phyloP scores from a whole-genome alignment of 331 rosid genomes.

The Malus hybrid region DNA sequence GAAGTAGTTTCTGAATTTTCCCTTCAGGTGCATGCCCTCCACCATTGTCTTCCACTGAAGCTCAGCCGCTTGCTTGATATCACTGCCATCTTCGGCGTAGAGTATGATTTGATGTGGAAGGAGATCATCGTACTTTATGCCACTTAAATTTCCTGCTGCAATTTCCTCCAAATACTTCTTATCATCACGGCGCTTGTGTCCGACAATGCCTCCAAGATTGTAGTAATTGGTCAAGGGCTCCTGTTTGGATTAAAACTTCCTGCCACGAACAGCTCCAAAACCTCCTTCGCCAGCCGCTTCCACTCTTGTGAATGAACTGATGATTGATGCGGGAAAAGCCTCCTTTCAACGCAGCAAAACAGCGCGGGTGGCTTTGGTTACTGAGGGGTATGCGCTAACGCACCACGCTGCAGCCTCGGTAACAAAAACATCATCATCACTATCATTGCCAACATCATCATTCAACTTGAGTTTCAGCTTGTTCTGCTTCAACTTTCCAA shows the following conservation, averaged over 20 bases:
- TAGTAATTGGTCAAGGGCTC: neutral
- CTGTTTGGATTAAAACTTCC: neutral
- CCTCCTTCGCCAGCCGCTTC: neutral
- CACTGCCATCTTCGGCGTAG: neutral
- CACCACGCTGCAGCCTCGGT: neutral
- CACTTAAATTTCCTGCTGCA: neutral
- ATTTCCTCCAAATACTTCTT: neutral
- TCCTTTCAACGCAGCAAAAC: neutral
- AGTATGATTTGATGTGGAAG: neutral
- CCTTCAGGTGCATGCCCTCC: neutral
- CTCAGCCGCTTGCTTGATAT: neutral
- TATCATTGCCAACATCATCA: neutral
- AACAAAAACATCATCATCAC: neutral
- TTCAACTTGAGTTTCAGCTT: neutral
- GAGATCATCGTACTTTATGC: neutral
- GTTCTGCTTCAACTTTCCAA: neutral
- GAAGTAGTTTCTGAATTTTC: neutral
- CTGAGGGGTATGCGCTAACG: neutral
- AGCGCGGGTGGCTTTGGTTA: neutral
- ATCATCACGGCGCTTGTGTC: neutral
- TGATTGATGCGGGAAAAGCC: neutral
- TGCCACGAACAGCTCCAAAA: neutral
- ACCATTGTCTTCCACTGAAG: neutral
- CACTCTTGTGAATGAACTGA: neutral
- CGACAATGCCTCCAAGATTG: neutral